These are phyloP conservation scores for Saccharomycopsis fermentans DNA, from an alignment of 805 yeast species.

Conservation along the genomic window DNA sequence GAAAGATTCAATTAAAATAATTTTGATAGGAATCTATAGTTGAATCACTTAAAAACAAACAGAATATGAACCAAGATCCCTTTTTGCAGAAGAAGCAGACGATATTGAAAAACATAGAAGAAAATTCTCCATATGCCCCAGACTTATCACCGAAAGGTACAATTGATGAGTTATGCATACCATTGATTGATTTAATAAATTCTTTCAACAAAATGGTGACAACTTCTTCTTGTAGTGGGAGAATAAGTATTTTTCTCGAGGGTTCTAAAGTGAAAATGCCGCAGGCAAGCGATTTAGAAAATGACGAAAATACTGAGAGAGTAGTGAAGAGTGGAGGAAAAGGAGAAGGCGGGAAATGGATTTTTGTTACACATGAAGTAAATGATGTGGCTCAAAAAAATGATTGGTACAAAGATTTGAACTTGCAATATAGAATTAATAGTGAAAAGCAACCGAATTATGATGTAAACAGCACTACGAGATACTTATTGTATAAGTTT, in stretches of 20 bases:
- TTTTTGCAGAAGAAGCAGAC: conserved; percentile 57
- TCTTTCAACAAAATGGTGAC: conserved; percentile 60
- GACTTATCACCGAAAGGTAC: conserved; percentile 85
- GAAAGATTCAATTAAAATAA: no score
- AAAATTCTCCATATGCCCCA: conserved; percentile 33
- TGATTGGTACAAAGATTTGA: neutral
- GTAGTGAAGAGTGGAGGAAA: conserved; percentile 48
- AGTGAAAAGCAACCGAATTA: neutral
- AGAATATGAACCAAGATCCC: conserved; percentile 30
- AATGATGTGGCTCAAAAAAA: conserved; percentile 2
- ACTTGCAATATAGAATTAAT: neutral
- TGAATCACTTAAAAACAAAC: neutral
- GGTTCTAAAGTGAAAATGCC: conserved; percentile 40
- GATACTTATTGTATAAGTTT: conserved; percentile 65
- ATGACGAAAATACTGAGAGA: neutral
- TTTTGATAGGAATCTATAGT: no score
- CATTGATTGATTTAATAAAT: conserved; percentile 63
- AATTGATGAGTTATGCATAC: conserved; percentile 64
- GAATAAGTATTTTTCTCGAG: conserved; percentile 74
- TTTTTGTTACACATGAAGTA: conserved; percentile 65
- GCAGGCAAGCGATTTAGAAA: neutral
- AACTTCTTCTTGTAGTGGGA: conserved; percentile 82
- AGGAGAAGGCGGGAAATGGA: conserved; percentile 79
- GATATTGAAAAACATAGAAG: conserved; percentile 43
- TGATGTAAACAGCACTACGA: conserved; percentile 21